These are phyloP conservation scores for Dichotomopilus funicola DNA, from an alignment of 2,329 filamentous ascomycete genomes.

Conservation along the genomic window DNA sequence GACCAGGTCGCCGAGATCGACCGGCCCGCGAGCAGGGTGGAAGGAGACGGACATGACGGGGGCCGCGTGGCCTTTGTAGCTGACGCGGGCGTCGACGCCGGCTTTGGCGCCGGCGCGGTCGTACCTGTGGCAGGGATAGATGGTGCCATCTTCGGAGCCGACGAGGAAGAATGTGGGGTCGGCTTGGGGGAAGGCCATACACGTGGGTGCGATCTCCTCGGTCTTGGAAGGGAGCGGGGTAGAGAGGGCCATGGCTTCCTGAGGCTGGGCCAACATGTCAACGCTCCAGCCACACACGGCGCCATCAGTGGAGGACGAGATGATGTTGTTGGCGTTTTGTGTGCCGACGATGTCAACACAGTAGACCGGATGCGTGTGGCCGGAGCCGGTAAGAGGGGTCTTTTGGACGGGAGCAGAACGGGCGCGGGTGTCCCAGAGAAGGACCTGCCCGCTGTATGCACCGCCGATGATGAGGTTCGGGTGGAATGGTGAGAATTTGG, in stretches of 20 bases:
- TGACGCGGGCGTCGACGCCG: slow-evolving; percentile 81
- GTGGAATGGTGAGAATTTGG: slow-evolving; percentile 98
- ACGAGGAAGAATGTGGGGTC: slow-evolving; percentile 98
- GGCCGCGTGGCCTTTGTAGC: slow-evolving; percentile 83
- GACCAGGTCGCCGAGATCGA: slow-evolving; percentile 90
- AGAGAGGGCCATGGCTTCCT: slow-evolving; percentile 84
- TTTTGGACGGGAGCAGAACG: slow-evolving; percentile 88
- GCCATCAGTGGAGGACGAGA: slow-evolving; percentile 93
- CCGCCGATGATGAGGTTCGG: slow-evolving; percentile 94
- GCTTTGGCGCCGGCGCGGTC: slow-evolving; percentile 96
- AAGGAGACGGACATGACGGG: slow-evolving; percentile 96
- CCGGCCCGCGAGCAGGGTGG: slow-evolving; percentile 83
- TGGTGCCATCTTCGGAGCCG: slow-evolving; percentile 91
- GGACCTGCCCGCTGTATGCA: slow-evolving; percentile 91
- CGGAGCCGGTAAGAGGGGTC: slow-evolving; percentile 88
- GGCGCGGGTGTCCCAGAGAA: slow-evolving; percentile 93
- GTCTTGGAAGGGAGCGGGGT: slow-evolving; percentile 82
- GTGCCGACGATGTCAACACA: slow-evolving; percentile 93
- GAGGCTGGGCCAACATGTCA: slow-evolving; percentile 94
- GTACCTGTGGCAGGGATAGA: slow-evolving; percentile 94
- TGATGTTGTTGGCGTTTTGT: slow-evolving; percentile 97
- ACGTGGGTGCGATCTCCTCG: slow-evolving; percentile 91
- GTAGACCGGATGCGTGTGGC: slow-evolving; percentile 95
- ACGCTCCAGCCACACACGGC: slow-evolving; percentile 96
- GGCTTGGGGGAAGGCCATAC: slow-evolving; percentile 87